These are phyloP conservation scores for Fonsecaea erecta DNA, from an alignment of 2,329 filamentous ascomycete species.

Conservation along the genomic window DNA sequence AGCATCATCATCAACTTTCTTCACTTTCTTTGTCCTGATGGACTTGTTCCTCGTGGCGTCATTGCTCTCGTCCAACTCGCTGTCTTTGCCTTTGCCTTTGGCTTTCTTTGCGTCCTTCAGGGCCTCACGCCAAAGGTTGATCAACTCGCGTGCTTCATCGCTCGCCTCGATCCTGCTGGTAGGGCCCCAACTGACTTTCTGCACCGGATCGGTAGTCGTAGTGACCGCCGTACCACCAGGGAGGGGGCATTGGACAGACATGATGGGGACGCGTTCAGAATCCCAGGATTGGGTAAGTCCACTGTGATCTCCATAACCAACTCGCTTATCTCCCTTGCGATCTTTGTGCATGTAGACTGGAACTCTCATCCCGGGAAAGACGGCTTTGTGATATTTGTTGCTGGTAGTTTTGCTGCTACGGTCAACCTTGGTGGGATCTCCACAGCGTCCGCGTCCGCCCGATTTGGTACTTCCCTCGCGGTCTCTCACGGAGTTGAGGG, in stretches of 20 bases:
- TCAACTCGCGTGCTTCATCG: constrained; percentile 13
- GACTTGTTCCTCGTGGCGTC: neutral
- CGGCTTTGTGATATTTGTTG: constrained; percentile 12
- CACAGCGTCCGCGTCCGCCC: neutral
- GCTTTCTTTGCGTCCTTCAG: constrained; percentile 3
- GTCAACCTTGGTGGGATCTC: neutral
- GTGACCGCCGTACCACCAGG: constrained; percentile 21
- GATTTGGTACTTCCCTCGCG: neutral
- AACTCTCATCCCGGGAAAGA: constrained; percentile 28
- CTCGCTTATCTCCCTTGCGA: neutral
- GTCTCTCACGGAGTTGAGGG: neutral
- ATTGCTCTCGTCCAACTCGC: constrained; percentile 1
- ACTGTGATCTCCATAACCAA: neutral
- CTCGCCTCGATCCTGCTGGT: constrained; percentile 19
- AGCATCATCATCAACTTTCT: neutral
- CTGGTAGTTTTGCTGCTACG: neutral
- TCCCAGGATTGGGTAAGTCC: neutral
- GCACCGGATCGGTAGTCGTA: constrained; percentile 17
- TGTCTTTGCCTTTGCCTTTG: neutral
- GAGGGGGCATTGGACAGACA: constrained; percentile 23
- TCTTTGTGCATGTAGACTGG: constrained; percentile 16
- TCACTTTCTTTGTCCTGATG: neutral
- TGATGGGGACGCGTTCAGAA: constrained; percentile 7
- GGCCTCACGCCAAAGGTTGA: constrained; percentile 14
- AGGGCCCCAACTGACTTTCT: constrained; percentile 26